Evolutionary conservation across 768 basidiomycete species (phyloP), one percentile per base, ranked within the genome.

Genomic region (Pleurotus citrinopileatus): DNA sequence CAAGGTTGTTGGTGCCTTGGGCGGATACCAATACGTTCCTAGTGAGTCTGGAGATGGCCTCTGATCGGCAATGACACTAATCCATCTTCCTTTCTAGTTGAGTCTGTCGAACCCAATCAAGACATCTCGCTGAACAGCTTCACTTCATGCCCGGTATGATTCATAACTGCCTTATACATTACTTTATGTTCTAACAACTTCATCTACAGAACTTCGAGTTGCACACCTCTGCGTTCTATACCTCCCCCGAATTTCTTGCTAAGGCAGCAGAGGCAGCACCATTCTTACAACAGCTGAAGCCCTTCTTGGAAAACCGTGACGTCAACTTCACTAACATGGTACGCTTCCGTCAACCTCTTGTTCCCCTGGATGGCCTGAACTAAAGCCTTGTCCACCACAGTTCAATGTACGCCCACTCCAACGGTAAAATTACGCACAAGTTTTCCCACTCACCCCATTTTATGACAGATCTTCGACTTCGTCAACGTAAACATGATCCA

Each of bases 401-500:
- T 79, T 74, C 73, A 79, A 79, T 57, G 78, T 80, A 63, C 22
- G 73, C 59, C 15, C 9, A 17, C 13, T 22, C 25, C 8, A 57
- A 40, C 38, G 20, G 26, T 19, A 20, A 42, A 3, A 50, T 20
- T 20, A 34, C 13, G n/a, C n/a, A n/a, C n/a, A n/a, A n/a, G n/a
- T n/a, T n/a, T n/a, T n/a, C n/a, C n/a, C n/a, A n/a, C n/a, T n/a
- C n/a, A n/a, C n/a, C n/a, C n/a, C n/a, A 15, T 17, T 19, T 23
- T 17, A 19, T 10, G 17, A 42, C 54, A 78, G 78, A 70, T 80
- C 45, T 80, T 63, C 58, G 77, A 80, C 57, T 82, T 73, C 55
- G 76, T 82, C 66, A 82, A 81, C 60, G 77, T 82, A 45, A 70
- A 80, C 52, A 67, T 55, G 53, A 77, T 79, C 43, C 80, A 83